A percentile compares a stretch with the other conserved stretches of the same genome.
Evolutionary conservation across 495 filamentous ascomycete species (phyloP).

Genomic region (Penicillium daleae): DNA sequence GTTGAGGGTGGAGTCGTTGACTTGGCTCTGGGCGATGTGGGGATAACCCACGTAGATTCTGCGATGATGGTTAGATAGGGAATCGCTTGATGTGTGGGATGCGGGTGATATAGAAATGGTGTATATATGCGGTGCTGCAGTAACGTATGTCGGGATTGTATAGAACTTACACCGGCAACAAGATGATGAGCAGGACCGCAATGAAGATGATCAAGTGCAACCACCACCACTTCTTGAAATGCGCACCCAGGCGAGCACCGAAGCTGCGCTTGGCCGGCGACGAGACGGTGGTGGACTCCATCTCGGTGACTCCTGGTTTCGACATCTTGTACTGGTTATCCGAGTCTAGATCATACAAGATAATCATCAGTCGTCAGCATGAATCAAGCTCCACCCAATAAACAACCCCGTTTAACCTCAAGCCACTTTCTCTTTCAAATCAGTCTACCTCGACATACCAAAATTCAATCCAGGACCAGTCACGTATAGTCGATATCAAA

Average conservation of each 20-base stretch:
- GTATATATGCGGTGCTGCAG: background rate
- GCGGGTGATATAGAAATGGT: background rate
- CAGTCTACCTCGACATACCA: background rate
- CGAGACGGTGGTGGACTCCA: constrained; percentile 16
- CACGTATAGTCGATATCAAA: background rate
- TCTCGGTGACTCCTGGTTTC: constrained; percentile 27
- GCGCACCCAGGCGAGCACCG: constrained; percentile 41
- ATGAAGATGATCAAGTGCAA: constrained; percentile 63
- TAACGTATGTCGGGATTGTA: background rate
- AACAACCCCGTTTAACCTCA: background rate
- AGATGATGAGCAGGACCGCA: constrained; percentile 60
- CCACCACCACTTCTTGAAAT: constrained; percentile 74
- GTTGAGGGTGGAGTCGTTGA: constrained; percentile 65
- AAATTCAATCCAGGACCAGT: background rate
- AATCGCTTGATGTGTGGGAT: background rate
- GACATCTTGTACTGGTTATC: constrained; percentile 38
- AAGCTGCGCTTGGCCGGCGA: constrained; percentile 36
- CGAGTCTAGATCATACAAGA: constrained; percentile 1
- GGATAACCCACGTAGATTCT: constrained; percentile 77
- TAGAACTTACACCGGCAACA: constrained; percentile 66
- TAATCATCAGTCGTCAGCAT: background rate
- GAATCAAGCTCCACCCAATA: background rate
- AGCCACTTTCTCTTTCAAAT: background rate
- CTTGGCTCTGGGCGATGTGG: constrained; percentile 68
- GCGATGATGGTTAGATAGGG: constrained; percentile 9